These are phyloP conservation scores for Fusarium hostae DNA, from an alignment of 2,329 filamentous ascomycete species.

Conservation along the genomic window DNA sequence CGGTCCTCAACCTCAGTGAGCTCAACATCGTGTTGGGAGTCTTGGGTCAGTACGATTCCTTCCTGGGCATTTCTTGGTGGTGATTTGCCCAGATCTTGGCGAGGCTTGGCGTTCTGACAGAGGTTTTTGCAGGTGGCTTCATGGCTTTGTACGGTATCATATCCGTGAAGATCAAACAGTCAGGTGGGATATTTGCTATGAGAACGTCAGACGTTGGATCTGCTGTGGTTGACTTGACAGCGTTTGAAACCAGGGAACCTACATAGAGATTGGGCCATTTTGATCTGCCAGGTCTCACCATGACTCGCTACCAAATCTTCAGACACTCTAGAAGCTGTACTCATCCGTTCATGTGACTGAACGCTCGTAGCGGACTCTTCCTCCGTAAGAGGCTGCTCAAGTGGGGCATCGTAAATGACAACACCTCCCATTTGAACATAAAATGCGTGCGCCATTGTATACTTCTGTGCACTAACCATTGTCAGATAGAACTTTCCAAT, in stretches of 20 bases:
- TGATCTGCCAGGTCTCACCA: too few species aligned
- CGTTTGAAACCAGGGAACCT: too few species aligned
- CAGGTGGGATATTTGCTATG: background rate
- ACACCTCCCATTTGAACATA: background rate
- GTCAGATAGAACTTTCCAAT: too few species aligned
- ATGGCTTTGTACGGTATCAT: slow-evolving; percentile 61
- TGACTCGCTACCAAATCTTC: too few species aligned
- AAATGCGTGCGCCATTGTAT: background rate
- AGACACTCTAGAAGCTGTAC: too few species aligned
- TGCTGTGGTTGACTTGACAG: too few species aligned
- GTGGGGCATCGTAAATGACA: background rate
- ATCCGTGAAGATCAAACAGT: slow-evolving; percentile 63
- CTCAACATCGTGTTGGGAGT: slow-evolving; percentile 63
- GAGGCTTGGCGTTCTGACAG: slow-evolving; percentile 18
- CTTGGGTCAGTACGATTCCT: slow-evolving; percentile 50
- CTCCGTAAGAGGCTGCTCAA: too few species aligned
- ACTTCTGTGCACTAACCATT: background rate
- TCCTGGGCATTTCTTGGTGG: slow-evolving; percentile 1
- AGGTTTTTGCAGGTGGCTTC: slow-evolving; percentile 54
- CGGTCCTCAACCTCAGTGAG: slow-evolving; percentile 58
- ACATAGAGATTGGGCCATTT: too few species aligned
- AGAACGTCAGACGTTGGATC: background rate
- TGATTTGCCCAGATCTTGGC: slow-evolving; percentile 13
- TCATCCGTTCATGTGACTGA: too few species aligned
- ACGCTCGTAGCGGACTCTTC: too few species aligned